Base-by-base conservation (phyloP, 345 rosid genomes). In the Psidium guajava region DNA sequence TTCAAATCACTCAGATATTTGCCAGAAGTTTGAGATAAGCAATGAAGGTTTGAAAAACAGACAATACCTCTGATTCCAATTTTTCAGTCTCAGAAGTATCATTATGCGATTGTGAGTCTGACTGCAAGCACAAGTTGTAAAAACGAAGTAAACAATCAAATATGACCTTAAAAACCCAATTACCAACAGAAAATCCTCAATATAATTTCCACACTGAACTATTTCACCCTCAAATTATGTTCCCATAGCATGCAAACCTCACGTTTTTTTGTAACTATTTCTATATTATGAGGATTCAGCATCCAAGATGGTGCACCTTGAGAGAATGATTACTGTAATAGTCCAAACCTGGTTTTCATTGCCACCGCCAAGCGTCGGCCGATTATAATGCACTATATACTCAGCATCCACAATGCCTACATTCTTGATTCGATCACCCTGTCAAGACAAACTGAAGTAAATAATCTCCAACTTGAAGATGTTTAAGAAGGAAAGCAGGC, bases 351-450 rank as follows among this genome's bases (percentile, higher is more conserved):
- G 85, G 58, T 82, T 85, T 84, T 82, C 82, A 74, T 57, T 83
- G 50, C 55, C 61, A 53, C 88, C 91, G 32, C 96, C 96, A 10
- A 94, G 94, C 15, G 96, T 94, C 25, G 95, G 94, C 69, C 86
- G 93, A 75, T 91, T 92, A 86, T 90, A 87, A 82, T 94, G 96
- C 14, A 91, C 85, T 61, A 94, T 85, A 86, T 94, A 94, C 86
- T 94, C 95, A 16, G 92, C 93, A 88, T 94, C 96, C 20, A 94
- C 94, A 74, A 94, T 87, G 64, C 96, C 96, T 14, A 94, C 90
- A 50, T 88, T 91, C 87, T 87, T 89, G 6, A 87, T 90, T 85
- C 96, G 87, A 87, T 94, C 96, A 18, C 95, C 96, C 95, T 94
- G 61, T 84, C 64, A 40, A 83, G 82, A 56, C 52, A 75, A 73